Percentiles rank a stretch among this genome's conserved stretches.
Conservation (phyloP, 2,329 filamentous ascomycete genomes). For the Pseudocercospora fuligena region DNA sequence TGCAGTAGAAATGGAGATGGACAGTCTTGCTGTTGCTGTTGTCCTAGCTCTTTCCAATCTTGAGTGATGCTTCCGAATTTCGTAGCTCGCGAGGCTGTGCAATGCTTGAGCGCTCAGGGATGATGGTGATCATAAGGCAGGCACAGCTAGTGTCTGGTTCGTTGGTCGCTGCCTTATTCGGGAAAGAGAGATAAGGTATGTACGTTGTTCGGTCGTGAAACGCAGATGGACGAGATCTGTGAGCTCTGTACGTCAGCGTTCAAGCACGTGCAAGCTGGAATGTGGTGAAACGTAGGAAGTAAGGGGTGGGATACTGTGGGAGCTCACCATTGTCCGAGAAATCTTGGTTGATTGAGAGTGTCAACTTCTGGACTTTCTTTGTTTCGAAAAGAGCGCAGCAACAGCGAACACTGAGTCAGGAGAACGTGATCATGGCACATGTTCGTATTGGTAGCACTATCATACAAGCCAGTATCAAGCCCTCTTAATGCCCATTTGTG, state of each 20-base stretch:
- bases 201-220: not conserved
- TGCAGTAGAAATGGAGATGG: too few relatives aligned
- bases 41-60: too few relatives aligned
- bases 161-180: too few relatives aligned
- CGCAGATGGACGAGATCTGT: not conserved
- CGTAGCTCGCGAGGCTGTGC: too few relatives aligned
- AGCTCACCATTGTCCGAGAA: conserved; percentile 1
- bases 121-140: too few relatives aligned
- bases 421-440: conserved; percentile 10
- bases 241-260: not conserved
- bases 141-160: too few relatives aligned
- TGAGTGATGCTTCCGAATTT: too few relatives aligned
- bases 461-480: conserved; percentile 18
- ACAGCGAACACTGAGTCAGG: not conserved
- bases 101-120: too few relatives aligned
- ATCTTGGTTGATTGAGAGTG: not conserved
- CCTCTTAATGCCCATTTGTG: not conserved
- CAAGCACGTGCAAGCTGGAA: not conserved
- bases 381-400: not conserved
- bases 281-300: not conserved
- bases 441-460: conserved; percentile 20
- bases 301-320: not conserved
- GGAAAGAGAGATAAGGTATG: not conserved
- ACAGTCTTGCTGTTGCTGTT: too few relatives aligned
- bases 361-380: conserved; percentile 1